Percentiles rank a stretch among this genome's conserved stretches.
phyloP scores from a whole-genome alignment of 352 stramenopile species.

The Phytophthora agathidicida region DNA sequence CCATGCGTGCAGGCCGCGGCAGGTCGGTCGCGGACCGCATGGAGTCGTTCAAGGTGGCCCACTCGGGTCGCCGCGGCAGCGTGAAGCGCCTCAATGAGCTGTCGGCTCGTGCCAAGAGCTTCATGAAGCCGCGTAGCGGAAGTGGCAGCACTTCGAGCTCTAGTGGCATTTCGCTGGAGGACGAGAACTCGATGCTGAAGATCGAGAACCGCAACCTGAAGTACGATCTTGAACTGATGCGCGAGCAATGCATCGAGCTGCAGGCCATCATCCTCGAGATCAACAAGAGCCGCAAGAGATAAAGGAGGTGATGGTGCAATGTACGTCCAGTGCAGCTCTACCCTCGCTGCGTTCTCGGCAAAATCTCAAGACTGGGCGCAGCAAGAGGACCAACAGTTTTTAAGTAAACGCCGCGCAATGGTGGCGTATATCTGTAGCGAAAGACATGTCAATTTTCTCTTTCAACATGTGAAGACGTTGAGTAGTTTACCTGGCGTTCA shows the following conservation, averaged over 20 bases:
- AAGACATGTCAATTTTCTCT: slow-evolving; percentile 29
- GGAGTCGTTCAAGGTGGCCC: slow-evolving; percentile 60
- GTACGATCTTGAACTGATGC: slow-evolving; percentile 90
- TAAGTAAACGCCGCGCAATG: slow-evolving; percentile 34
- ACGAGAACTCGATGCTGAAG: slow-evolving; percentile 88
- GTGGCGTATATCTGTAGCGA: slow-evolving; percentile 46
- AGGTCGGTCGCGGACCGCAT: slow-evolving; percentile 69
- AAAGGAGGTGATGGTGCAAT: slow-evolving; percentile 21
- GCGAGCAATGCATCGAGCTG: slow-evolving; percentile 88
- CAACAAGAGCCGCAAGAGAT: slow-evolving; percentile 90
- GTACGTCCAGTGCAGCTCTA: slow-evolving; percentile 19
- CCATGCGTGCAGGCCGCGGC: slow-evolving; percentile 36
- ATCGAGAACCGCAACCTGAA: slow-evolving; percentile 90
- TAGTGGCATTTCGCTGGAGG: slow-evolving; percentile 73
- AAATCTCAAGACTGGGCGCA: not conserved
- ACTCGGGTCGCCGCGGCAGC: slow-evolving; percentile 51
- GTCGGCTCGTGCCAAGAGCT: slow-evolving; percentile 69
- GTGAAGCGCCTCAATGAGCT: slow-evolving; percentile 80
- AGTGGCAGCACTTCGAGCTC: slow-evolving; percentile 72
- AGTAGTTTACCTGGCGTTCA: slow-evolving; percentile 6
- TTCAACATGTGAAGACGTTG: slow-evolving; percentile 35
- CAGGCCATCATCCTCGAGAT: slow-evolving; percentile 91
- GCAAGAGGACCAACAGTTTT: slow-evolving; percentile 27
- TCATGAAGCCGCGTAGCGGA: slow-evolving; percentile 69
- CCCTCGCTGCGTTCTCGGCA: slow-evolving; percentile 5